A percentile compares a stretch with the other conserved stretches of the same genome.
These are phyloP conservation scores for Collybiopsis luxurians DNA, from an alignment of 768 basidiomycete genomes.

Conservation along the genomic window DNA sequence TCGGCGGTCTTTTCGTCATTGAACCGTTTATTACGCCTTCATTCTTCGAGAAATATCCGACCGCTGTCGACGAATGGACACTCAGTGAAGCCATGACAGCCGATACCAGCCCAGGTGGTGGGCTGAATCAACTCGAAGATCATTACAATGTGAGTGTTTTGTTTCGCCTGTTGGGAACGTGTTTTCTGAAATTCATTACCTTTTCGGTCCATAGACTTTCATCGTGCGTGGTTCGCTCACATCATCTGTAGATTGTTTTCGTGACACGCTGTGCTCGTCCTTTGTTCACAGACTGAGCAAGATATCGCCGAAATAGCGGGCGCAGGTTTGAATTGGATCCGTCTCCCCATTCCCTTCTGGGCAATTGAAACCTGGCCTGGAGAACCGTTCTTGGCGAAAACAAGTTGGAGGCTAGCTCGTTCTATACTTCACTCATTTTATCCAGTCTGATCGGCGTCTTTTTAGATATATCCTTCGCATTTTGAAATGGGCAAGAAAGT, in stretches of 20 bases:
- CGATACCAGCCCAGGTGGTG: conserved; percentile 55
- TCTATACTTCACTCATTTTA: not conserved
- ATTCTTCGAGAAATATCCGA: conserved; percentile 64
- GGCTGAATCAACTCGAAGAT: conserved; percentile 61
- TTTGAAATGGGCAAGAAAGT: conserved; percentile 84
- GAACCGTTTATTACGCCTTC: conserved; percentile 71
- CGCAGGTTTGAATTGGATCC: conserved; percentile 83
- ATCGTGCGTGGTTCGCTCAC: conserved; percentile 49
- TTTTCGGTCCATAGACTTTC: conserved; percentile 45
- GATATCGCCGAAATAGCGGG: conserved; percentile 84
- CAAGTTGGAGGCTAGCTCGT: conserved; percentile 65
- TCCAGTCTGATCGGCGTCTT: not conserved
- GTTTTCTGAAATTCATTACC: too few species aligned
- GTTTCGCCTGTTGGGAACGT: too few species aligned
- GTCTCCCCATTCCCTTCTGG: conserved; percentile 84
- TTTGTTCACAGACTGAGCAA: conserved; percentile 62
- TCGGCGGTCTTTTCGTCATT: conserved; percentile 63
- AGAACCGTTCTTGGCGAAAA: conserved; percentile 74
- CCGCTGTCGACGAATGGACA: conserved; percentile 72
- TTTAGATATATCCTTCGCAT: conserved; percentile 69
- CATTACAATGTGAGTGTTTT: conserved; percentile 51
- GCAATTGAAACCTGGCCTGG: conserved; percentile 71
- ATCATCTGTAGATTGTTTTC: not conserved
- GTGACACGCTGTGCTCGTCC: not conserved
- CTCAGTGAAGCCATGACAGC: conserved; percentile 63